These are phyloP conservation scores for Pichia nakasei DNA, from an alignment of 805 yeast species.

Conservation along the genomic window DNA sequence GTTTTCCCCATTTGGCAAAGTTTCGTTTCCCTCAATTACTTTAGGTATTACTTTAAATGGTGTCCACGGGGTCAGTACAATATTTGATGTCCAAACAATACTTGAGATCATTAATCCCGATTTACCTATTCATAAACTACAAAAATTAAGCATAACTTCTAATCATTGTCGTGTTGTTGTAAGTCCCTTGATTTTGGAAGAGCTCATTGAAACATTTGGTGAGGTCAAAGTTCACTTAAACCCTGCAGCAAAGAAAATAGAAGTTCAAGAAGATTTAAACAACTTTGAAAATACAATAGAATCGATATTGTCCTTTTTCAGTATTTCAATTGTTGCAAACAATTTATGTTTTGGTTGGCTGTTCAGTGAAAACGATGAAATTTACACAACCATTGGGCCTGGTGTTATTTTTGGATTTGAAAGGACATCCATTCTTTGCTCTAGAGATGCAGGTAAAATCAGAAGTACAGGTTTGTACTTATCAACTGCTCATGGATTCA, in stretches of 20 bases:
- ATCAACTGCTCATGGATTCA: constrained; percentile 58
- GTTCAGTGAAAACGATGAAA: constrained; percentile 32
- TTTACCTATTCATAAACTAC: constrained; percentile 22
- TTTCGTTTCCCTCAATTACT: constrained; percentile 34
- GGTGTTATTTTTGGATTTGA: constrained; percentile 80
- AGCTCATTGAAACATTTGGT: constrained; percentile 16
- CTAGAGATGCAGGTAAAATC: constrained; percentile 54
- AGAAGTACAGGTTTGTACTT: constrained; percentile 61
- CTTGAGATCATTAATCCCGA: constrained; percentile 35
- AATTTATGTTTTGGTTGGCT: constrained; percentile 75
- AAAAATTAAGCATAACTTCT: constrained; percentile 49
- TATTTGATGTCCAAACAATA: constrained; percentile 40
- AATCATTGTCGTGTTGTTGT: constrained; percentile 50
- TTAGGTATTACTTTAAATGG: constrained; percentile 26
- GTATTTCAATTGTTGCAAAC: constrained; percentile 52
- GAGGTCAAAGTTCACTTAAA: constrained; percentile 2
- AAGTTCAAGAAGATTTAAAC: not conserved
- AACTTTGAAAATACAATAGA: constrained; percentile 12
- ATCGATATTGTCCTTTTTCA: constrained; percentile 29
- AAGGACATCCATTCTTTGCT: constrained; percentile 56
- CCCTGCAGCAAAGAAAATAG: not conserved
- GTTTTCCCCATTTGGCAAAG: constrained; percentile 29
- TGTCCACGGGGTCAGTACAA: constrained; percentile 31
- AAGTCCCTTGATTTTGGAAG: constrained; percentile 34
- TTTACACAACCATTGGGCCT: constrained; percentile 26